Percentiles rank a stretch among this genome's conserved stretches.
Evolutionary conservation across 2,329 filamentous ascomycete genomes (phyloP).

Genomic region (Sporothrix mexicana): DNA sequence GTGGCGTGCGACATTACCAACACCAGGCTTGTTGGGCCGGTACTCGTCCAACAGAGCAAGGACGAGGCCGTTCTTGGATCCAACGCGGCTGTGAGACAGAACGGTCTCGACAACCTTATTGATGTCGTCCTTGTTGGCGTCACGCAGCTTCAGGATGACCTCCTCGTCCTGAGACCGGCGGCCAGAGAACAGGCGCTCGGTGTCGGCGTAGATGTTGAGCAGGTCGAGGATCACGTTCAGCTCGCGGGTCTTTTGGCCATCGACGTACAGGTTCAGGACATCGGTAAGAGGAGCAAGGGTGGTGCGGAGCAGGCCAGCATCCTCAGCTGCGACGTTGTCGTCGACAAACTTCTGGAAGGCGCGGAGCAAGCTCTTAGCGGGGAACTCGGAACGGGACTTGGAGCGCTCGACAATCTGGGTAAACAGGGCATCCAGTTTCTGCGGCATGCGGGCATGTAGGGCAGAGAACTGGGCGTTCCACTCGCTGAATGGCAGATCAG

Average conservation of each 20-base stretch:
- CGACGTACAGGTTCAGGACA: constrained; percentile 79
- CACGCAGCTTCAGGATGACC: constrained; percentile 89
- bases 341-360: constrained; percentile 87
- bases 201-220: constrained; percentile 79
- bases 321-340: constrained; percentile 75
- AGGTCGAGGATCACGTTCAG: constrained; percentile 79
- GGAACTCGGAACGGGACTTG: constrained; percentile 82
- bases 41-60: constrained; percentile 93
- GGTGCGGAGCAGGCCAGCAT: constrained; percentile 74
- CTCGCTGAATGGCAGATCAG: constrained; percentile 92
- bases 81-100: constrained; percentile 90
- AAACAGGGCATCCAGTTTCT: constrained; percentile 84
- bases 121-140: constrained; percentile 95
- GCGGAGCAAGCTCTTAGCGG: constrained; percentile 84
- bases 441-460: constrained; percentile 95
- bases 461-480: constrained; percentile 96
- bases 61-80: constrained; percentile 91
- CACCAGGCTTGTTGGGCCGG: constrained; percentile 89
- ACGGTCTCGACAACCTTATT: constrained; percentile 83
- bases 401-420: constrained; percentile 85
- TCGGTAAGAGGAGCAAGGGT: constrained; percentile 77
- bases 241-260: constrained; percentile 91
- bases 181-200: constrained; percentile 87
- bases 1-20: constrained; percentile 86
- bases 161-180: constrained; percentile 88